Conservation (phyloP, 345 rosid genomes). For the Ailanthus altissimus region DNA sequence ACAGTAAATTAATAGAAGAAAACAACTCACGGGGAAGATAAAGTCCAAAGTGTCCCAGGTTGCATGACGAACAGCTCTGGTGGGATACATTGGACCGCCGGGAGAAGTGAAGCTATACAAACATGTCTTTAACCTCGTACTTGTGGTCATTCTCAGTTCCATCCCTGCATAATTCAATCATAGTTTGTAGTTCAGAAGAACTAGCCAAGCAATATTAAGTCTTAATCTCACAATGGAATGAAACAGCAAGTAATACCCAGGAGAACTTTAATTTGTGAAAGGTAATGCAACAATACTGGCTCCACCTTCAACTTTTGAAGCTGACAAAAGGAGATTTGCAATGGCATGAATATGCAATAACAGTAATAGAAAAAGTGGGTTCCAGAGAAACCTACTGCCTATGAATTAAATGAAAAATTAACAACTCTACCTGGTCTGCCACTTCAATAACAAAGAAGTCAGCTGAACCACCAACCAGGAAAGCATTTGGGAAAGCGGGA, state of each 20-base stretch:
- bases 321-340: conserved; percentile 38
- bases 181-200: conserved; percentile 4
- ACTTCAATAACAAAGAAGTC: conserved; percentile 93
- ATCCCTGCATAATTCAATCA: conserved; percentile 52
- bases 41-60: conserved; percentile 96
- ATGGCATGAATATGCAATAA: neutral
- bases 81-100: conserved; percentile 98
- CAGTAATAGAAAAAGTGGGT: neutral
- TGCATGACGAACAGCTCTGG: conserved; percentile 98
- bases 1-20: neutral
- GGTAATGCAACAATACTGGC: conserved; percentile 89
- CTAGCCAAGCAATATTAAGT: neutral
- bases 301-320: conserved; percentile 97
- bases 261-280: conserved; percentile 78
- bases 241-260: conserved; percentile 49
- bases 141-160: conserved; percentile 94
- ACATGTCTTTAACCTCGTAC: conserved; percentile 91
- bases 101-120: conserved; percentile 96
- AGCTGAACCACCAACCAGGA: conserved; percentile 83
- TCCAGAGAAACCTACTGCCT: neutral
- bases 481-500: conserved; percentile 82
- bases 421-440: conserved; percentile 77
- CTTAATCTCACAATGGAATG: neutral
- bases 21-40: conserved; percentile 85
- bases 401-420: neutral